Conservation (phyloP, 2,329 filamentous ascomycete species). For the Chrysoporthe deuterocubensis region DNA sequence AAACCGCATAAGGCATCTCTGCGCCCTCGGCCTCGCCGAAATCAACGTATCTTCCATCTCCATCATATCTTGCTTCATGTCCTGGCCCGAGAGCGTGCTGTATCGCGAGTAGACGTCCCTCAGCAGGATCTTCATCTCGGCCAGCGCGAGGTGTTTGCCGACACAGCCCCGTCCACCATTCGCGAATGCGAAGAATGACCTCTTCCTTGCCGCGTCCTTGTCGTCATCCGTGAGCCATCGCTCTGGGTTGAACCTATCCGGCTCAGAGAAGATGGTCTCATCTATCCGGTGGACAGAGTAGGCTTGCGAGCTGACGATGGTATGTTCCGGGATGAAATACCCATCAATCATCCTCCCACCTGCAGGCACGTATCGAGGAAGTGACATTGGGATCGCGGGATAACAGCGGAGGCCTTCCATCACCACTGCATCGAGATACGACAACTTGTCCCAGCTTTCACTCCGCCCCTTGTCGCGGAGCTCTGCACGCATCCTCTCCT, state of each 20-base stretch:
- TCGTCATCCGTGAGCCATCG: slow-evolving; percentile 79
- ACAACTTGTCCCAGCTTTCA: slow-evolving; percentile 52
- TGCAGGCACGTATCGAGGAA: slow-evolving; percentile 62
- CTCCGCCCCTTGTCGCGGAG: slow-evolving; percentile 38
- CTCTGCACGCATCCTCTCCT: slow-evolving; percentile 58
- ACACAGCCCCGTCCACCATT: slow-evolving; percentile 68
- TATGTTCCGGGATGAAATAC: slow-evolving; percentile 55
- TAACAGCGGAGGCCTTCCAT: slow-evolving; percentile 66
- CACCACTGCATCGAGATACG: slow-evolving; percentile 66
- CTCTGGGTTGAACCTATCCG: slow-evolving; percentile 78
- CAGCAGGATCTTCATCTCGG: slow-evolving; percentile 70
- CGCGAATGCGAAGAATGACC: slow-evolving; percentile 68
- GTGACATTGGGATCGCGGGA: slow-evolving; percentile 68
- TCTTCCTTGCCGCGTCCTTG: slow-evolving; percentile 67
- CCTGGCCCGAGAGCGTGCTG: slow-evolving; percentile 56
- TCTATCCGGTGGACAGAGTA: slow-evolving; percentile 65
- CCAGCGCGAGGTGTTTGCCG: slow-evolving; percentile 67
- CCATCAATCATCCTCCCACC: slow-evolving; percentile 61
- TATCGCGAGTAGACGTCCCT: slow-evolving; percentile 65
- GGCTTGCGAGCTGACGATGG: slow-evolving; percentile 64
- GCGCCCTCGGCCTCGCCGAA: slow-evolving; percentile 63
- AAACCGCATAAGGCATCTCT: slow-evolving; percentile 61
- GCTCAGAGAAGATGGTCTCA: slow-evolving; percentile 73
- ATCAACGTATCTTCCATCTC: slow-evolving; percentile 70
- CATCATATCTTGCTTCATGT: slow-evolving; percentile 62